phyloP scores from a whole-genome alignment of 495 filamentous ascomycete genomes.

The Penicillium cosmopolitanum region DNA sequence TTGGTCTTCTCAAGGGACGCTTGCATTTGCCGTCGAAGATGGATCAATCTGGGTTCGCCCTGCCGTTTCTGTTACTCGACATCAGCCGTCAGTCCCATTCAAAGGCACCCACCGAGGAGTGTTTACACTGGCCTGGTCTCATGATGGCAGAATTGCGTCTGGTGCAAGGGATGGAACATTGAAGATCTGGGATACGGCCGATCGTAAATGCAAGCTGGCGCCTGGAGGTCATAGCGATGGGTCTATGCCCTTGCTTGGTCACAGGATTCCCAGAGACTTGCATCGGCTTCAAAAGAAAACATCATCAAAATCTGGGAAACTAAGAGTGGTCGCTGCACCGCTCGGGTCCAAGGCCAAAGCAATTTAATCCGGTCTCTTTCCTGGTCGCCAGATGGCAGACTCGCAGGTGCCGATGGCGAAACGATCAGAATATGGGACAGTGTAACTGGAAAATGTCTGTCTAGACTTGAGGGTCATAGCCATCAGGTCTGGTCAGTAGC shows the following conservation, averaged over 20 bases:
- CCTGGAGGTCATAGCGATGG: background rate
- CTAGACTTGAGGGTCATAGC: constrained; percentile 7
- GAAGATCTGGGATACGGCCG: constrained; percentile 6
- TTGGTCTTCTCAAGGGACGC: constrained; percentile 1
- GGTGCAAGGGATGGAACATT: constrained; percentile 1
- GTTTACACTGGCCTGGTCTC: constrained; percentile 7
- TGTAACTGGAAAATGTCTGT: background rate
- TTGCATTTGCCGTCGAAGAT: constrained; percentile 3
- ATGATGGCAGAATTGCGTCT: constrained; percentile 6
- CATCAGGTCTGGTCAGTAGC: constrained; percentile 11
- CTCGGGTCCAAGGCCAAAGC: constrained; percentile 2
- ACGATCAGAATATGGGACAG: constrained; percentile 8
- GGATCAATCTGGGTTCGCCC: background rate
- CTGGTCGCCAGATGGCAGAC: constrained; percentile 10
- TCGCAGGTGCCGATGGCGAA: constrained; percentile 9
- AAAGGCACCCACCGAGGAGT: background rate
- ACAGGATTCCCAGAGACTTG: background rate
- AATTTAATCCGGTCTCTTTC: constrained; percentile 5
- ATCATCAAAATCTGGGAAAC: constrained; percentile 8
- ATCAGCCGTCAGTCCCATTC: background rate
- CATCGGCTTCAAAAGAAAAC: constrained; percentile 5
- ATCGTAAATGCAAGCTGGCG: background rate
- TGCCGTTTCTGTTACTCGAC: background rate
- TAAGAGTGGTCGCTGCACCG: constrained; percentile 2
- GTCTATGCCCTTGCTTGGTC: constrained; percentile 7